Evolutionary conservation across 352 stramenopile genomes (phyloP).

Genomic region (Blastocystis sp.): DNA sequence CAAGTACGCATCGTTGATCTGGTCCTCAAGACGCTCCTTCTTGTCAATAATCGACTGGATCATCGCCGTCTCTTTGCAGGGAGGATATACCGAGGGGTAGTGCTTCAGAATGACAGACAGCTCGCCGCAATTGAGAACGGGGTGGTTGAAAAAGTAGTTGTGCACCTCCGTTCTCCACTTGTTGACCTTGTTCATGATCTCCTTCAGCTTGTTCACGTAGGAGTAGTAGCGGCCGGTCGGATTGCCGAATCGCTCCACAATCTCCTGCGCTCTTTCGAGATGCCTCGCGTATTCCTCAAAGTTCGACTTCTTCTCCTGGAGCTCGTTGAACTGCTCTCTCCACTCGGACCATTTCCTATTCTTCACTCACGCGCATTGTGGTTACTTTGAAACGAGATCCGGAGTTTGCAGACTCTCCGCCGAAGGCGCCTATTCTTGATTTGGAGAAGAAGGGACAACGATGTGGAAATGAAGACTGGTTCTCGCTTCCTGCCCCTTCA

Average conservation of each 20-base stretch:
- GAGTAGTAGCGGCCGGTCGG: not conserved
- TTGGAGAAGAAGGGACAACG: not conserved
- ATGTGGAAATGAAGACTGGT: slow-evolving; percentile 21
- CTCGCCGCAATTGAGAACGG: not conserved
- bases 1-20: not conserved
- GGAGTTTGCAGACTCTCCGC: not conserved
- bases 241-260: not conserved
- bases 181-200: not conserved
- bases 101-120: not conserved
- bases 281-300: not conserved
- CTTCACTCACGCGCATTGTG: not conserved
- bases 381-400: not conserved
- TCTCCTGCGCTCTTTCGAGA: not conserved
- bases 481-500: not conserved
- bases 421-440: not conserved
- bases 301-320: not conserved
- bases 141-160: not conserved
- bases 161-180: not conserved
- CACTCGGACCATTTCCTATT: not conserved
- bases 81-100: not conserved
- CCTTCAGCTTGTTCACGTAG: not conserved
- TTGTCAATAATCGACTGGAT: not conserved
- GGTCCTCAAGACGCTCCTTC: not conserved
- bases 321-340: not conserved
- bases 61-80: not conserved